These are phyloP conservation scores for grape (Vitis vinifera) DNA, from an alignment of 164 flowering plant genomes.

Conservation along the genomic window DNA sequence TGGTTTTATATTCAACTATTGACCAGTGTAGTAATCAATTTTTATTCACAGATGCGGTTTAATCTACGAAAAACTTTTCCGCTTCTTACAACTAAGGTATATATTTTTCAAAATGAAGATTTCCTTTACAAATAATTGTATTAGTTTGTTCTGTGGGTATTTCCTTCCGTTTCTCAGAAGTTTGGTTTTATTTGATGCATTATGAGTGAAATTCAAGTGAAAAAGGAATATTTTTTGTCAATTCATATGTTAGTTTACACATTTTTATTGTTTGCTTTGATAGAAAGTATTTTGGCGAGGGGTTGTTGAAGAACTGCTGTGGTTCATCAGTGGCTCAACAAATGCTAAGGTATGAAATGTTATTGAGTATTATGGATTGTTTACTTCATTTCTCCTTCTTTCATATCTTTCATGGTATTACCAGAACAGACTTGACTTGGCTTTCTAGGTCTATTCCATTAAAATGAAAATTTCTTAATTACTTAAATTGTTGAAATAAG, in stretches of 20 bases:
- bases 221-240: neutral
- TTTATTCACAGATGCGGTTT: conserved; percentile 68
- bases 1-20: neutral
- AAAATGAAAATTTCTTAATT: too few relatives aligned
- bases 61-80: conserved; percentile 87
- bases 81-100: conserved; percentile 91
- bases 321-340: conserved; percentile 98
- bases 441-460: too few relatives aligned
- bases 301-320: conserved; percentile 93
- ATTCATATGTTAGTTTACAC: conserved; percentile 5
- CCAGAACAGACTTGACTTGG: too few relatives aligned
- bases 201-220: neutral
- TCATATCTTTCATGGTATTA: neutral
- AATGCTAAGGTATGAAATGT: conserved; percentile 69
- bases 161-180: neutral
- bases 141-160: neutral
- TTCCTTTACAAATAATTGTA: neutral
- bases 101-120: neutral
- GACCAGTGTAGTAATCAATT: conserved; percentile 3
- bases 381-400: neutral
- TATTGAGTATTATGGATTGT: too few relatives aligned
- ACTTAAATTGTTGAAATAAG: neutral
- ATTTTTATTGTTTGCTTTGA: conserved; percentile 19
- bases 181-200: neutral
- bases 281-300: conserved; percentile 97